Percentiles rank a stretch among this genome's conserved stretches.
Conservation (phyloP, 2,329 filamentous ascomycete genomes). For the Ambrosiella cleistominuta region DNA sequence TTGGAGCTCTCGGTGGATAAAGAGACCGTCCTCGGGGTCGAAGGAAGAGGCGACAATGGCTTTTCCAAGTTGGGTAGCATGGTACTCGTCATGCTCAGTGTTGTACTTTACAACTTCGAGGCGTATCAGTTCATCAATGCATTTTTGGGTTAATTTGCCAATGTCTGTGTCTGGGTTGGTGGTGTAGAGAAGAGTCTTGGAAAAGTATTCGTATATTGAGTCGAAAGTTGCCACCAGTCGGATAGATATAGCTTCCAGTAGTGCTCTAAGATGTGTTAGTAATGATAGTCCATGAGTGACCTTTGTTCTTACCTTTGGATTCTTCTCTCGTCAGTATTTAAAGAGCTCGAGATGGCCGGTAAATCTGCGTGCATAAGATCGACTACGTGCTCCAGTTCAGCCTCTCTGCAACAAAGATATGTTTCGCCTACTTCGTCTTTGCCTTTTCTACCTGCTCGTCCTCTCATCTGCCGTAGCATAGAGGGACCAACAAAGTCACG, state of each 20-base stretch:
- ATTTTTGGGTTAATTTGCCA: conserved; percentile 35
- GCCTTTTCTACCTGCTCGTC: conserved; percentile 59
- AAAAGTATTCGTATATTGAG: conserved; percentile 50
- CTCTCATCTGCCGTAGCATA: conserved; percentile 68
- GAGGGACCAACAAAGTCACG: conserved; percentile 59
- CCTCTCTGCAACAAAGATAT: conserved; percentile 53
- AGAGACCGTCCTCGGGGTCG: conserved; percentile 57
- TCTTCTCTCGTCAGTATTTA: conserved; percentile 48
- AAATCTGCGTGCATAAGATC: conserved; percentile 56
- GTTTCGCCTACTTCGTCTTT: conserved; percentile 65
- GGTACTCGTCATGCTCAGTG: conserved; percentile 29
- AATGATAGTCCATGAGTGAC: conserved; percentile 1
- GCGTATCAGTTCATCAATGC: conserved; percentile 38
- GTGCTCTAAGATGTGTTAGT: conserved; percentile 30
- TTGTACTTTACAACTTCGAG: conserved; percentile 34
- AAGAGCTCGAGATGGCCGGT: conserved; percentile 50
- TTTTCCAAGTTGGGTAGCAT: conserved; percentile 47
- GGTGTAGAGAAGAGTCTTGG: conserved; percentile 47
- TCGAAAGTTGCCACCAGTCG: conserved; percentile 47
- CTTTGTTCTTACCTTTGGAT: conserved; percentile 37
- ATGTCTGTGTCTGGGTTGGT: conserved; percentile 34
- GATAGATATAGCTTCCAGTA: conserved; percentile 54
- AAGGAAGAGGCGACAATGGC: conserved; percentile 58
- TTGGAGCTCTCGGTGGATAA: conserved; percentile 51
- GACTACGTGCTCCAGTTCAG: conserved; percentile 51